phyloP scores from a whole-genome alignment of 306 rosid genomes.

The Senna tora region DNA sequence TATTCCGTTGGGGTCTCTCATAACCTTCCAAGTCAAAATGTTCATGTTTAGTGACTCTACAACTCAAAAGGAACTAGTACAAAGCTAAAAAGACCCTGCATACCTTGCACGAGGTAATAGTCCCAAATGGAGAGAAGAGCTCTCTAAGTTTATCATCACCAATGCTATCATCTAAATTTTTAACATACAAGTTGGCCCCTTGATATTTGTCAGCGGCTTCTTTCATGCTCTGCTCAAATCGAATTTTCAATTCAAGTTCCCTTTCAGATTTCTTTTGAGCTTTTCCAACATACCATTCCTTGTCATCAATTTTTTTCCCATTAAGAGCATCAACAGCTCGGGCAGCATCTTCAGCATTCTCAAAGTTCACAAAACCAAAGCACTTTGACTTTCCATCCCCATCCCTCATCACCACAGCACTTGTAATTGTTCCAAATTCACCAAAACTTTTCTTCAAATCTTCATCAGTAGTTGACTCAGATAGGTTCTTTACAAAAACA shows the following conservation, averaged over 20 bases:
- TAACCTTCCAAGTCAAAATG: constrained; percentile 61
- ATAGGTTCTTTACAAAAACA: constrained; percentile 86
- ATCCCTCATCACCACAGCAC: constrained; percentile 94
- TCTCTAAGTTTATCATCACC: constrained; percentile 77
- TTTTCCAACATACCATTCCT: constrained; percentile 92
- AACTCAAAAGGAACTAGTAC: background rate
- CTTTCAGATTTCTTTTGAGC: constrained; percentile 97
- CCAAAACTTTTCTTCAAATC: constrained; percentile 72
- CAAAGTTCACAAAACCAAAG: constrained; percentile 97
- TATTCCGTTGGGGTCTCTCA: constrained; percentile 93
- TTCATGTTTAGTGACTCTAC: constrained; percentile 11
- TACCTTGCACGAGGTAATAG: constrained; percentile 91
- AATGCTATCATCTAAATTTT: constrained; percentile 81
- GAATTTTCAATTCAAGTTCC: constrained; percentile 71
- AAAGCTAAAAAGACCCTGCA: constrained; percentile 33
- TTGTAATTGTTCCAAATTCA: constrained; percentile 80
- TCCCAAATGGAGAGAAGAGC: constrained; percentile 75
- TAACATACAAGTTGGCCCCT: constrained; percentile 86
- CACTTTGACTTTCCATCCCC: constrained; percentile 92
- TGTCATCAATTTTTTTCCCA: constrained; percentile 75
- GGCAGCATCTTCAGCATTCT: constrained; percentile 82
- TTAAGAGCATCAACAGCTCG: constrained; percentile 81
- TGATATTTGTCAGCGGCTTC: constrained; percentile 93
- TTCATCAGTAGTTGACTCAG: constrained; percentile 82
- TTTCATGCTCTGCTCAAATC: constrained; percentile 88